Conservation (phyloP, 768 basidiomycete genomes). For the Boletus rex-veris region DNA sequence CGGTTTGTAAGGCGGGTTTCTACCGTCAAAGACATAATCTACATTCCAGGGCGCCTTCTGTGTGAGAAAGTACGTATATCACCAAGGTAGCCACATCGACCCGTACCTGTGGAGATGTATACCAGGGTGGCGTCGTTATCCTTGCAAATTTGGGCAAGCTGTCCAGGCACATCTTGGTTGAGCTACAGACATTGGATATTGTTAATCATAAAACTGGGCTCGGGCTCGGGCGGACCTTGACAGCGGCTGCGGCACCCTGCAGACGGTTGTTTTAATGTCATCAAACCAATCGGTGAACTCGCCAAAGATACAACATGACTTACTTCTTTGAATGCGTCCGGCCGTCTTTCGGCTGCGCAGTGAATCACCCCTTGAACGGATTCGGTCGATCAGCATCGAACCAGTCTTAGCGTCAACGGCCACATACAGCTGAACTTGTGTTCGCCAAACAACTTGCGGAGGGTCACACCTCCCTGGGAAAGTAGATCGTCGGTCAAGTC, state of each 20-base stretch:
- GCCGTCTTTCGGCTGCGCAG: conserved; percentile 91
- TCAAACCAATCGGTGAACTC: not conserved
- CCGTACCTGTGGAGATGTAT: conserved; percentile 87
- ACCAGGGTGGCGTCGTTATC: conserved; percentile 66
- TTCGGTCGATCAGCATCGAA: conserved; percentile 3
- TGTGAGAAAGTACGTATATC: conserved; percentile 4
- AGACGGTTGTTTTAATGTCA: not conserved
- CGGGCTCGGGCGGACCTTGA: conserved; percentile 42
- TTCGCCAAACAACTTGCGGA: conserved; percentile 51
- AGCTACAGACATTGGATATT: conserved; percentile 44
- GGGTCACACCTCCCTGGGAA: conserved; percentile 34
- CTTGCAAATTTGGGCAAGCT: conserved; percentile 65
- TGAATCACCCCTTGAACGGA: conserved; percentile 73
- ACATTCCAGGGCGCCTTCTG: conserved; percentile 2
- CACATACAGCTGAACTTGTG: conserved; percentile 70
- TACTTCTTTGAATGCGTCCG: conserved; percentile 90
- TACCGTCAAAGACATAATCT: conserved; percentile 97
- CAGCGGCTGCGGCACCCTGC: conserved; percentile 55
- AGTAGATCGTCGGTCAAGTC: conserved; percentile 58
- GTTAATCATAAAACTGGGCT: not conserved
- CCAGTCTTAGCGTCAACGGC: not conserved
- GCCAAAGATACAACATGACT: conserved; percentile 11
- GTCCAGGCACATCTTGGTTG: conserved; percentile 72
- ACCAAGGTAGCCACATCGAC: not conserved
- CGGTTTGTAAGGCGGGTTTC: conserved; percentile 85